Evolutionary conservation across 768 basidiomycete species (phyloP).

Genomic region (Collybia mongolica): DNA sequence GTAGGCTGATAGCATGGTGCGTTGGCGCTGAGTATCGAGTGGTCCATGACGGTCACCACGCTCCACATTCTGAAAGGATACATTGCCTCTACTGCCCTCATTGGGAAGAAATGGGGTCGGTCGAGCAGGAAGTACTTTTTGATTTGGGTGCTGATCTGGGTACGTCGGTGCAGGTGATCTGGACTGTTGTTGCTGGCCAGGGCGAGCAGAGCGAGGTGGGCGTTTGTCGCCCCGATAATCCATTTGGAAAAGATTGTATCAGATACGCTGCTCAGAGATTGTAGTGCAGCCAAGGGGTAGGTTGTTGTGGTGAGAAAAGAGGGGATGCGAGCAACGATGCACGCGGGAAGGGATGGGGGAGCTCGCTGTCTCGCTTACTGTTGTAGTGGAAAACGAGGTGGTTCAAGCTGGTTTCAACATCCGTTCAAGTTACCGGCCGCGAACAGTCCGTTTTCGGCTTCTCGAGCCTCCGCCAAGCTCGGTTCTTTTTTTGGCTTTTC

Average conservation of each 20-base stretch:
- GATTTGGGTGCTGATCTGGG: conserved; percentile 23
- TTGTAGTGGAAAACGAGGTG: background rate
- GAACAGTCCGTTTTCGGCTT: no score
- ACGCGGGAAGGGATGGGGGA: background rate
- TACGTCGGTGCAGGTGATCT: conserved; percentile 39
- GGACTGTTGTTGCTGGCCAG: conserved; percentile 35
- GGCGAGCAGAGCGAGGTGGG: conserved; percentile 56
- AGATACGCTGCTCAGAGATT: background rate
- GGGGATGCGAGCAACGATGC: background rate
- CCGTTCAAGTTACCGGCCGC: no score
- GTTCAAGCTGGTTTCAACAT: no score
- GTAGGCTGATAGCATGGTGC: conserved; percentile 45
- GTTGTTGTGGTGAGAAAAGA: background rate
- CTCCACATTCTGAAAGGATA: conserved; percentile 71
- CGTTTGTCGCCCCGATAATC: conserved; percentile 45
- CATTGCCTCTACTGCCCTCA: conserved; percentile 41
- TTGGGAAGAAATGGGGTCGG: conserved; percentile 30
- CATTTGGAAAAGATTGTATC: conserved; percentile 24
- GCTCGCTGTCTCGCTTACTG: conserved; percentile 3
- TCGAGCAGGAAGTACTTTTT: conserved; percentile 4
- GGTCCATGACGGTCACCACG: conserved; percentile 64
- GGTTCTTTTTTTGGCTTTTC: no score
- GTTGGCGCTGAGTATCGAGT: conserved; percentile 55
- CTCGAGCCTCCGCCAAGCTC: no score
- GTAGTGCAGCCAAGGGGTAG: background rate